Evolutionary conservation across 257 asterid genomes (phyloP).

Genomic region (Gentiana dahurica): DNA sequence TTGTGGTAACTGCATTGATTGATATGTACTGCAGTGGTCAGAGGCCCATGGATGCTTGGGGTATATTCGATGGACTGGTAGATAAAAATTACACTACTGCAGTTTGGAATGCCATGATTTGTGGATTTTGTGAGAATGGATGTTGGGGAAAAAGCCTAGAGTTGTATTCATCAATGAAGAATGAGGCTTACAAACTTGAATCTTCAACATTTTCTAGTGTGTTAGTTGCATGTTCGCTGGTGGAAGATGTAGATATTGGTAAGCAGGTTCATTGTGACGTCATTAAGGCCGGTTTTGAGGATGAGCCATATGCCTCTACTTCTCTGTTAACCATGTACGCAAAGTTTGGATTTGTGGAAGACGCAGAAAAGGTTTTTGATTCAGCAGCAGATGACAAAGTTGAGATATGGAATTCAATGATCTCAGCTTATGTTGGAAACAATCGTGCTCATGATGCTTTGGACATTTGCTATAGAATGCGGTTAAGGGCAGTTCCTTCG

Average conservation of each 20-base stretch:
- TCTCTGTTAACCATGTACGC: slow-evolving; percentile 70
- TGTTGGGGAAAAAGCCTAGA: slow-evolving; percentile 46
- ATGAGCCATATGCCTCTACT: slow-evolving; percentile 56
- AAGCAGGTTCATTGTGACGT: slow-evolving; percentile 62
- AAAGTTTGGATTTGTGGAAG: slow-evolving; percentile 38
- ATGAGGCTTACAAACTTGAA: slow-evolving; percentile 31
- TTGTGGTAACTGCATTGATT: slow-evolving; percentile 55
- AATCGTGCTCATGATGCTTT: slow-evolving; percentile 43
- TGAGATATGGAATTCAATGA: slow-evolving; percentile 77
- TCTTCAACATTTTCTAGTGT: slow-evolving; percentile 55
- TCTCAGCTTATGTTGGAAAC: slow-evolving; percentile 62
- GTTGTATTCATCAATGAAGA: slow-evolving; percentile 37
- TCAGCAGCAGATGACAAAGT: slow-evolving; percentile 30
- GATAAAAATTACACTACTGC: slow-evolving; percentile 27
- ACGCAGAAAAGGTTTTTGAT: slow-evolving; percentile 39
- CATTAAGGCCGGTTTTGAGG: slow-evolving; percentile 49
- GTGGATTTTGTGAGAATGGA: slow-evolving; percentile 54
- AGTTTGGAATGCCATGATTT: slow-evolving; percentile 71
- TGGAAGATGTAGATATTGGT: slow-evolving; percentile 36
- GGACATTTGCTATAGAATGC: slow-evolving; percentile 35
- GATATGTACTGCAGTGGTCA: slow-evolving; percentile 44
- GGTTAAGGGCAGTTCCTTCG: slow-evolving; percentile 23
- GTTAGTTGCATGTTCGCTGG: slow-evolving; percentile 56
- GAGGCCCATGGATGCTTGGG: slow-evolving; percentile 56
- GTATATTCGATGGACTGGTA: slow-evolving; percentile 36